Percentiles rank a stretch among this genome's conserved stretches.
phyloP scores from a whole-genome alignment of 1,284 basidiomycete genomes.

The Cryptococcus floricola region DNA sequence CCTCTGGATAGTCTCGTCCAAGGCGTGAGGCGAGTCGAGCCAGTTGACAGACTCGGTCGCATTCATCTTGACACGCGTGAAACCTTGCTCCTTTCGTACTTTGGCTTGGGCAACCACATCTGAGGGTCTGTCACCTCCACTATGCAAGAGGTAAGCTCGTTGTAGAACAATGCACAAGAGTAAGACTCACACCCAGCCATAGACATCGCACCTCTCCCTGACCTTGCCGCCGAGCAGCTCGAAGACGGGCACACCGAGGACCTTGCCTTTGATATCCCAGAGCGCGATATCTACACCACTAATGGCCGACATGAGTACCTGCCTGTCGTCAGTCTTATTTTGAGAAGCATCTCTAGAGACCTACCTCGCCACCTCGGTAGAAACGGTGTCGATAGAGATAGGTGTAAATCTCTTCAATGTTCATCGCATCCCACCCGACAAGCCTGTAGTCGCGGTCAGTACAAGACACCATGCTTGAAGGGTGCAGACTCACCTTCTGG shows the following conservation, averaged over 20 bases:
- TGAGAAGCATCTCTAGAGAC: neutral
- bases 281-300: slow-evolving; percentile 21
- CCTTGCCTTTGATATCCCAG: slow-evolving; percentile 73
- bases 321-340: neutral
- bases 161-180: neutral
- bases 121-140: slow-evolving; percentile 64
- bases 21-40: slow-evolving; percentile 54
- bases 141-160: neutral
- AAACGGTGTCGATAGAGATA: slow-evolving; percentile 64
- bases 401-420: slow-evolving; percentile 60
- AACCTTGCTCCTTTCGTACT: slow-evolving; percentile 63
- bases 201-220: slow-evolving; percentile 44
- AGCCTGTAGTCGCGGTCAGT: slow-evolving; percentile 15
- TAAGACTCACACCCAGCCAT: slow-evolving; percentile 42
- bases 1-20: slow-evolving; percentile 60
- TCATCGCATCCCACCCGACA: slow-evolving; percentile 61
- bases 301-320: slow-evolving; percentile 48
- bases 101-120: slow-evolving; percentile 63
- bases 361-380: slow-evolving; percentile 63
- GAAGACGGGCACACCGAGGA: slow-evolving; percentile 68
- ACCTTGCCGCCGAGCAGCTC: slow-evolving; percentile 71
- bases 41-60: slow-evolving; percentile 51
- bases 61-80: slow-evolving; percentile 72
- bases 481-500: slow-evolving; percentile 51
- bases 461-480: neutral